These are phyloP conservation scores for Alternaria panax DNA, from an alignment of 2,329 filamentous ascomycete genomes.

Conservation along the genomic window DNA sequence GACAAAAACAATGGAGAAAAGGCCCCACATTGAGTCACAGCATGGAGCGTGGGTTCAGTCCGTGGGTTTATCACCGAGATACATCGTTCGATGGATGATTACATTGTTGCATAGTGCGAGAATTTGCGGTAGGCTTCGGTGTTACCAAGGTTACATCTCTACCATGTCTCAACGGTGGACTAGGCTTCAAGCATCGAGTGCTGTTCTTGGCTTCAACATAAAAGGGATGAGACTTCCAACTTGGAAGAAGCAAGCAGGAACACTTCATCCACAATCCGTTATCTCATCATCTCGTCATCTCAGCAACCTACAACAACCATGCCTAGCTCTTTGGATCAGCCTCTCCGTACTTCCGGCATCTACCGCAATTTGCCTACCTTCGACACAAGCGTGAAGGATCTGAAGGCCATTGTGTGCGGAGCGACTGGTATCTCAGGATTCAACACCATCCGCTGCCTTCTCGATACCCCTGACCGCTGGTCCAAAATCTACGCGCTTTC, in stretches of 20 bases:
- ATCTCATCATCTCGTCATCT: neutral
- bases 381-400: constrained; percentile 4
- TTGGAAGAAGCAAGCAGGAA: neutral
- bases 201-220: neutral
- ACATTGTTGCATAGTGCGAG: neutral
- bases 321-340: constrained; percentile 10
- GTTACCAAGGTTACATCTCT: neutral
- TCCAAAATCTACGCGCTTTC: constrained; percentile 19
- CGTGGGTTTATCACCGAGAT: neutral
- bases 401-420: constrained; percentile 21
- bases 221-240: neutral
- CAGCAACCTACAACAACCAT: neutral
- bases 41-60: neutral
- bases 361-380: constrained; percentile 23
- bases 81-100: neutral
- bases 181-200: neutral
- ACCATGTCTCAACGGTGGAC: neutral
- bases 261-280: neutral
- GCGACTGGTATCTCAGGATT: constrained; percentile 24
- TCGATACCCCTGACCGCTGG: constrained; percentile 19
- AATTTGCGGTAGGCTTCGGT: neutral
- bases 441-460: constrained; percentile 12
- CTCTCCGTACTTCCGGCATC: constrained; percentile 21
- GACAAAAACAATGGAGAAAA: neutral
- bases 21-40: neutral